These are phyloP conservation scores for Fragaria iinumae DNA, from an alignment of 306 rosid genomes.

Conservation along the genomic window DNA sequence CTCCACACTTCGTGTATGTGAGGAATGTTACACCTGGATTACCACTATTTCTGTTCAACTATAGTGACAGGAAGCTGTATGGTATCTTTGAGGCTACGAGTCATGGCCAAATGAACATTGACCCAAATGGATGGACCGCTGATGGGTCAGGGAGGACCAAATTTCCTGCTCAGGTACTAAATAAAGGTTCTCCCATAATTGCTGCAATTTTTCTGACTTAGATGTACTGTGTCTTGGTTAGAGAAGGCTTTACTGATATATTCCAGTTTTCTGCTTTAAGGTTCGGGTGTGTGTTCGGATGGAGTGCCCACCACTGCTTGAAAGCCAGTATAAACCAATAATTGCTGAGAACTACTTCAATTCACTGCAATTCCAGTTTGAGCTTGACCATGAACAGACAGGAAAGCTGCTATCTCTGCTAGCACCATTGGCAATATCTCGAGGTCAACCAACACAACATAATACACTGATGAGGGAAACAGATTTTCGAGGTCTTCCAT, in stretches of 20 bases:
- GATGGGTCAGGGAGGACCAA: slow-evolving; percentile 56
- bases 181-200: slow-evolving; percentile 6
- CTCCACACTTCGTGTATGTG: slow-evolving; percentile 61
- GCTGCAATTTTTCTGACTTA: slow-evolving; percentile 4
- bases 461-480: slow-evolving; percentile 26
- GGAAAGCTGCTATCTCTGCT: slow-evolving; percentile 47
- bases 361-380: slow-evolving; percentile 62
- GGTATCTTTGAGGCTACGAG: slow-evolving; percentile 81
- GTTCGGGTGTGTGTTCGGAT: slow-evolving; percentile 50
- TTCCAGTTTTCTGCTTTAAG: slow-evolving; percentile 31
- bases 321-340: slow-evolving; percentile 53
- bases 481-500: background rate
- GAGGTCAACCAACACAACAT: slow-evolving; percentile 28
- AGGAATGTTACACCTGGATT: slow-evolving; percentile 71
- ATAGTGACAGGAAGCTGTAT: slow-evolving; percentile 65
- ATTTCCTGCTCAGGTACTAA: slow-evolving; percentile 82
- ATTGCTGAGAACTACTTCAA: slow-evolving; percentile 57
- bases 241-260: slow-evolving; percentile 13
- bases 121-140: slow-evolving; percentile 76
- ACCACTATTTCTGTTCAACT: slow-evolving; percentile 86
- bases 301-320: slow-evolving; percentile 62
- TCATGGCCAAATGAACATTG: slow-evolving; percentile 60
- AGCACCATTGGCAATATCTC: slow-evolving; percentile 39
- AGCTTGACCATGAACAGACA: slow-evolving; percentile 71
- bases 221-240: background rate